Evolutionary conservation across 352 stramenopile species (phyloP), one percentile per base, ranked within the genome.

Genomic region (Pythium dissotocum): DNA sequence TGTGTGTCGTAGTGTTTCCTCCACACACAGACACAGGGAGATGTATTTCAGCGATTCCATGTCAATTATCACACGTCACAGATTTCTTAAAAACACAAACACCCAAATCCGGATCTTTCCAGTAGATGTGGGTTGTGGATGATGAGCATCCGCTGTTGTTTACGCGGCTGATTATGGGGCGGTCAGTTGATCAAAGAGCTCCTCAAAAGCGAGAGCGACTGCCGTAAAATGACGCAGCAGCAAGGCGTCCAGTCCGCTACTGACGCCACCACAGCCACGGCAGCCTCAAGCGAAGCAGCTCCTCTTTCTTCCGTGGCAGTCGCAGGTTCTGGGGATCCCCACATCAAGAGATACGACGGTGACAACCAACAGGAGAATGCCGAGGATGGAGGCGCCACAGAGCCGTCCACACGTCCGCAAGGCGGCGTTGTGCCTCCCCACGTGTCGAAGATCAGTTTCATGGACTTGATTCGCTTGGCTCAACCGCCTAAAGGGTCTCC

Each of bases 161-260:
- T 70, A 70, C 64, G 64, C 64, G 56, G 38, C 8, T 70, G 64
- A 70, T 70, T 69, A 69, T 69, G 52, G 42, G 53, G 42, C 35
- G 35, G 33, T 10, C 6, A 36, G 30, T 51, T 38, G 3, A 52
- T 16, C 35, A 12, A 21, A n/a, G 13, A 32, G 4, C 28, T 28
- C 55, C 7, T 21, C 4, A 51, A 33, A 33, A 4, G 14, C n/a
- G 36, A n/a, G 24, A 53, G 35, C 32, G 2, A 10, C 18, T n/a
- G 6, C 30, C 6, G 54, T 42, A 32, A 13, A 51, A n/a, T 48
- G 32, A 16, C 36, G 36, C 36, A 33, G 35, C 48, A 44, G 10
- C 36, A 2, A 6, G 28, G 42, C 24, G 57, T 16, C 6, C 24
- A 7, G 26, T 38, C 13, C 42, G 18, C 42, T 4, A 49, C 42